These are phyloP conservation scores for Cordyceps javanica DNA, from an alignment of 2,329 filamentous ascomycete species.

Conservation along the genomic window DNA sequence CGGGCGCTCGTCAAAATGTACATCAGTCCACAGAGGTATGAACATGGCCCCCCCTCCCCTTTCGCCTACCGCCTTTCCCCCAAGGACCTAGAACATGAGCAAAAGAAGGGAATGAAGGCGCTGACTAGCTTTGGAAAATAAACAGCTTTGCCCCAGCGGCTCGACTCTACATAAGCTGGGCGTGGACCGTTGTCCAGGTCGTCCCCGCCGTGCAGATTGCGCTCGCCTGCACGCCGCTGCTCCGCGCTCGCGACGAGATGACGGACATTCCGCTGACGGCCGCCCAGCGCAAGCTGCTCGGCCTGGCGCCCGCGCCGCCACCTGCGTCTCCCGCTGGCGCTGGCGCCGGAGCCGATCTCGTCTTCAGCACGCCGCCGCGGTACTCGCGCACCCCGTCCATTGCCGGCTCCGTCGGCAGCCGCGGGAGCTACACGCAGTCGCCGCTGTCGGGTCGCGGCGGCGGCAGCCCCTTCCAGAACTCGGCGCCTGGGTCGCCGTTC, in stretches of 20 bases:
- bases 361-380: conserved; percentile 77
- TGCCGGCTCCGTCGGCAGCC: conserved; percentile 55
- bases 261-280: conserved; percentile 80
- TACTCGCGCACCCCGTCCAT: conserved; percentile 71
- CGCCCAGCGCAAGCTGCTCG: conserved; percentile 72
- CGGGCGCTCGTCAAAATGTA: conserved; percentile 30
- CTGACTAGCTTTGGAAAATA: not conserved
- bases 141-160: conserved; percentile 28
- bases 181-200: conserved; percentile 43
- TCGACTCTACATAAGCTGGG: conserved; percentile 35
- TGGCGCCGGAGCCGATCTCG: conserved; percentile 25
- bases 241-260: conserved; percentile 68
- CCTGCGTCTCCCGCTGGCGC: conserved; percentile 50
- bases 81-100: no score
- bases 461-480: conserved; percentile 37
- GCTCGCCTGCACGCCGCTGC: conserved; percentile 64
- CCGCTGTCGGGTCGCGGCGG: conserved; percentile 47
- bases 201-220: conserved; percentile 65
- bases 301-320: conserved; percentile 62
- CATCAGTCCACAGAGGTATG: conserved; percentile 33
- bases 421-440: conserved; percentile 51
- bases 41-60: conserved; percentile 16
- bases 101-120: not conserved
- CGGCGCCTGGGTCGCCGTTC: conserved; percentile 39
- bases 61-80: no score